Evolutionary conservation across 1,139 yeast species (phyloP).

Genomic region (Protomyces inouyei): DNA sequence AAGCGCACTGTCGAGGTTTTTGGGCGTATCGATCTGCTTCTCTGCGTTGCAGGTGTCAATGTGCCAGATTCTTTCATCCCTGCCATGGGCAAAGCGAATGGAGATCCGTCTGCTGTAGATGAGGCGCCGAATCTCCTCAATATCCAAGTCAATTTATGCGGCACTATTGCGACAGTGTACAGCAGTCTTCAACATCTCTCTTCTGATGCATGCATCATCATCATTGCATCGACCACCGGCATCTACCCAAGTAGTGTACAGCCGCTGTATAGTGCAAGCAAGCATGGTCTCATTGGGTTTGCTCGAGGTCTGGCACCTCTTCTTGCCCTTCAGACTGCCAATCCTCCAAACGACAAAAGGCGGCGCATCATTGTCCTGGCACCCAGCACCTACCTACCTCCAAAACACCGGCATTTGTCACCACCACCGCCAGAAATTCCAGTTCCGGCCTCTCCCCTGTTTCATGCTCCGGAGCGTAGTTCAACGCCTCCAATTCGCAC

Average conservation of each 20-base stretch:
- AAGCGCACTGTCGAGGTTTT: slow-evolving; percentile 13
- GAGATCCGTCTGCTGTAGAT: not conserved
- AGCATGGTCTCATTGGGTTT: slow-evolving; percentile 21
- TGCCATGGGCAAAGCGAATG: not conserved
- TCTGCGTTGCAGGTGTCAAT: slow-evolving; percentile 25
- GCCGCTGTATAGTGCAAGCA: slow-evolving; percentile 20
- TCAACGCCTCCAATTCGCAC: not conserved
- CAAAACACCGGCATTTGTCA: slow-evolving; percentile 1
- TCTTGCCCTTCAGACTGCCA: not conserved
- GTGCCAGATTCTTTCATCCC: slow-evolving; percentile 20
- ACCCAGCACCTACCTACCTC: slow-evolving; percentile 24
- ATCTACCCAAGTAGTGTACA: slow-evolving; percentile 23
- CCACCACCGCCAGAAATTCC: not conserved
- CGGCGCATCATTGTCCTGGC: slow-evolving; percentile 23
- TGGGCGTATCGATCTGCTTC: slow-evolving; percentile 9
- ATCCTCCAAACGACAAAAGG: not conserved
- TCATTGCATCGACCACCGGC: slow-evolving; percentile 19
- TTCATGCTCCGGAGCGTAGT: not conserved
- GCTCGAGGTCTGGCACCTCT: slow-evolving; percentile 14
- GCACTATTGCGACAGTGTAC: slow-evolving; percentile 20
- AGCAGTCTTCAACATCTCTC: not conserved
- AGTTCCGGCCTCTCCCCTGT: not conserved
- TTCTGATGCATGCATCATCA: slow-evolving; percentile 2
- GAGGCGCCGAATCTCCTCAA: slow-evolving; percentile 16
- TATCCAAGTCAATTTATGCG: slow-evolving; percentile 9